phyloP scores from a whole-genome alignment of 208 protist species.

The Trypanosoma grayi region DNA sequence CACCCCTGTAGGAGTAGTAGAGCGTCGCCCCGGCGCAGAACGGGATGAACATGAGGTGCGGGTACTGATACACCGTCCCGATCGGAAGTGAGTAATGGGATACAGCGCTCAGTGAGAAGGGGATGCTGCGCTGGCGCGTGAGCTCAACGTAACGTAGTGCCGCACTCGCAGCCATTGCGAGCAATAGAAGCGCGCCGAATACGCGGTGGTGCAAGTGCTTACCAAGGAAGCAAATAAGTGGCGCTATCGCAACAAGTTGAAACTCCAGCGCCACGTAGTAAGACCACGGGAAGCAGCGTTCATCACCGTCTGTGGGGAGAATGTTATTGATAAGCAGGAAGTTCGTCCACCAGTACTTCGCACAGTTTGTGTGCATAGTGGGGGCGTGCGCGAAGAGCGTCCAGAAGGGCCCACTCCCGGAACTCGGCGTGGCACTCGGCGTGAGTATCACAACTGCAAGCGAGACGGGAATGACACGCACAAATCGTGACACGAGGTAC shows the following conservation, averaged over 20 bases:
- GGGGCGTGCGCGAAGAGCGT: slow-evolving; percentile 7
- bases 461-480: slow-evolving; percentile 22
- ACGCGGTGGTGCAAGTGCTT: slow-evolving; percentile 17
- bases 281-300: slow-evolving; percentile 32
- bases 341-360: slow-evolving; percentile 33
- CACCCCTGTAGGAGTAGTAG: slow-evolving; percentile 21
- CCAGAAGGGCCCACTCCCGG: slow-evolving; percentile 24
- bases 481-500: slow-evolving; percentile 24
- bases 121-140: background rate
- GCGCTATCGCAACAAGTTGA: slow-evolving; percentile 23
- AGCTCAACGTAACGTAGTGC: slow-evolving; percentile 17
- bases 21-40: slow-evolving; percentile 24
- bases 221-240: slow-evolving; percentile 23
- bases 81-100: slow-evolving; percentile 17
- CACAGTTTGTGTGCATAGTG: slow-evolving; percentile 21
- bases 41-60: slow-evolving; percentile 30
- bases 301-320: slow-evolving; percentile 13
- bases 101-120: background rate
- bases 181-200: slow-evolving; percentile 8
- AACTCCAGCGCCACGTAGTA: slow-evolving; percentile 39
- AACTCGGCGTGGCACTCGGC: slow-evolving; percentile 1
- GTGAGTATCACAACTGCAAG: slow-evolving; percentile 19
- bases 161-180: slow-evolving; percentile 9
- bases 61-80: slow-evolving; percentile 22
- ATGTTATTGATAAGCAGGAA: slow-evolving; percentile 34